Conservation (phyloP, 495 filamentous ascomycete genomes). For the Annulohypoxylon moriforme region DNA sequence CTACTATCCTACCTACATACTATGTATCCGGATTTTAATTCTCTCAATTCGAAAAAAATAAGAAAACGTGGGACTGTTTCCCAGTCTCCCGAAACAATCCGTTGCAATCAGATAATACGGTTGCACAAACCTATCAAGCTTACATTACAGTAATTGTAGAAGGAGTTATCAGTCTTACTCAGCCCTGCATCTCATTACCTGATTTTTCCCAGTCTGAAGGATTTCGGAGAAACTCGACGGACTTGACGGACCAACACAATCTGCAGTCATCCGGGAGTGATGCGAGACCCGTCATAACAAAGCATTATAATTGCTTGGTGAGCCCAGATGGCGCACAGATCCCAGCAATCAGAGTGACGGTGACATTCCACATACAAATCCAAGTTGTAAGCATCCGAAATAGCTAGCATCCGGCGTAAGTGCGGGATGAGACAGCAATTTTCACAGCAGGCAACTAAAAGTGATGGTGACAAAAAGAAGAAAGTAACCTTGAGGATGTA, state of each 20-base stretch:
- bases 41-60: too few relatives aligned
- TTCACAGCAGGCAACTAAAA: too few relatives aligned
- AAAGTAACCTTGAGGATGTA: too few relatives aligned
- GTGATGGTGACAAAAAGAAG: too few relatives aligned
- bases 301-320: constrained; percentile 11
- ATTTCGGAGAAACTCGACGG: constrained; percentile 30
- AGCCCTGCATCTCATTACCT: constrained; percentile 1
- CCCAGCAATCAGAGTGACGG: neutral
- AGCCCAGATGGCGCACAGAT: neutral
- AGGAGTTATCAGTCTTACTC: constrained; percentile 26
- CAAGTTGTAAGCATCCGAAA: neutral
- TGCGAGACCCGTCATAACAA: neutral
- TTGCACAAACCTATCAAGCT: too few relatives aligned
- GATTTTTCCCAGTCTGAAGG: neutral
- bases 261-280: constrained; percentile 22
- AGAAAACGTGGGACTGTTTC: neutral
- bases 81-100: neutral
- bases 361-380: neutral
- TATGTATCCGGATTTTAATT: too few relatives aligned
- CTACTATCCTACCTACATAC: too few relatives aligned
- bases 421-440: too few relatives aligned
- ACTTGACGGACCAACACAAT: constrained; percentile 16
- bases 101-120: neutral
- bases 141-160: neutral
- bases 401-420: too few relatives aligned